Evolutionary conservation across 2,329 filamentous ascomycete genomes (phyloP), one percentile per base, ranked within the genome.

Genomic region (Beauveria caledonica): DNA sequence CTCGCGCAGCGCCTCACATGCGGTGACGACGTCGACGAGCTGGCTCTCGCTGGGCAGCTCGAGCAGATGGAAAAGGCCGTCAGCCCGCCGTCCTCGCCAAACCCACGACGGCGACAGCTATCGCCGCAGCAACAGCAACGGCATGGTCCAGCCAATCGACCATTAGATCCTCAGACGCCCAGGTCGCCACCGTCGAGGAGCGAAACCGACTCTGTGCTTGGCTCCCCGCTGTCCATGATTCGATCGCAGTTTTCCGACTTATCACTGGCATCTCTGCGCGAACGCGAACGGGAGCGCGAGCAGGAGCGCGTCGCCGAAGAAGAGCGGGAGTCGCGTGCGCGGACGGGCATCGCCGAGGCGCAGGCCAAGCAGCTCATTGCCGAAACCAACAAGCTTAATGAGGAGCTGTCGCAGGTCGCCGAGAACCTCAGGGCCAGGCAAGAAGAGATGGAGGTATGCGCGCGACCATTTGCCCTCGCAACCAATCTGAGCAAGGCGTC

Each of bases 401-500:
- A 74, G 19, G 78, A 82, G 62, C 70, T 87, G 40, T 74, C 77
- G 5, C 72, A 71, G 5, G 75, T 84, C 11, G 73, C 84, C 39
- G 70, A 71, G 29, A 81, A 79, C 60, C 74, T 87, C 21, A 75
- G 78, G 59, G 77, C 76, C 44, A 77, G 84, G 44, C 80, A 81
- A 63, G 81, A 86, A 68, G 84, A 87, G 70, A 80, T 81, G 48
- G 79, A 85, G 23, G 52, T 69, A 83, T 79, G 71, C 72, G 76
- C 67, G 23, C 54, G 48, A 40, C 23, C 21, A n/a, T 6, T 29
- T 36, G 8, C 29, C 44, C 25, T 39, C n/a, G 15, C 36, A 39
- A 42, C 48, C n/a, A 46, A 11, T 27, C 21, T 33, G 13, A 19
- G 15, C 23, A 13, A 29, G 5, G 63, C 59, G 66, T 64, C 58